These are phyloP conservation scores for Talaromyces sp. DNA, from an alignment of 2,329 filamentous ascomycete genomes.

Conservation along the genomic window DNA sequence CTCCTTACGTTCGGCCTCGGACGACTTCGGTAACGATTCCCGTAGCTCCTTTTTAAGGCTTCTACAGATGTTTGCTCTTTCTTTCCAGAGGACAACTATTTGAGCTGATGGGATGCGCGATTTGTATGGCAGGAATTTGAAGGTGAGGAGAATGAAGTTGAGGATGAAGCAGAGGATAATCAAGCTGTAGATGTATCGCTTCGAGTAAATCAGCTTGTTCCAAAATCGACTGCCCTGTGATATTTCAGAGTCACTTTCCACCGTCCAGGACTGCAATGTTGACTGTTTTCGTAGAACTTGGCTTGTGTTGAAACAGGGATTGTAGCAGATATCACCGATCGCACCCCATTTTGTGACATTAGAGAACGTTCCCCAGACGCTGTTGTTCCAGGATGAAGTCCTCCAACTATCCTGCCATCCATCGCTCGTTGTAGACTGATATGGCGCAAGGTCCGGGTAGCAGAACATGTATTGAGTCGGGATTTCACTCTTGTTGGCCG, in stretches of 20 bases:
- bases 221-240: conserved; percentile 17
- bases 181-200: conserved; percentile 33
- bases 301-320: conserved; percentile 36
- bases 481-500: conserved; percentile 15
- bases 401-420: conserved; percentile 30
- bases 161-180: conserved; percentile 29
- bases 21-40: neutral
- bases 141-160: conserved; percentile 27
- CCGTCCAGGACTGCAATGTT: conserved; percentile 20
- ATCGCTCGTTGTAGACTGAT: conserved; percentile 23
- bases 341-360: conserved; percentile 23
- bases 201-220: conserved; percentile 23
- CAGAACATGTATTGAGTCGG: conserved; percentile 37
- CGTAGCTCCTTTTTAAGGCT: conserved; percentile 21
- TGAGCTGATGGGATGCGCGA: conserved; percentile 30
- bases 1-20: neutral
- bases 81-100: conserved; percentile 27
- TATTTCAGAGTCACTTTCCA: conserved; percentile 6
- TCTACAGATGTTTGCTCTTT: conserved; percentile 22
- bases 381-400: conserved; percentile 33
- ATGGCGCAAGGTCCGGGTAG: conserved; percentile 29
- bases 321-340: conserved; percentile 33
- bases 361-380: conserved; percentile 32
- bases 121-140: conserved; percentile 26
- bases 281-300: conserved; percentile 29